A percentile compares a stretch with the other conserved stretches of the same genome.
Conservation (phyloP, 495 filamentous ascomycete species). For the Annulohypoxylon moriforme region DNA sequence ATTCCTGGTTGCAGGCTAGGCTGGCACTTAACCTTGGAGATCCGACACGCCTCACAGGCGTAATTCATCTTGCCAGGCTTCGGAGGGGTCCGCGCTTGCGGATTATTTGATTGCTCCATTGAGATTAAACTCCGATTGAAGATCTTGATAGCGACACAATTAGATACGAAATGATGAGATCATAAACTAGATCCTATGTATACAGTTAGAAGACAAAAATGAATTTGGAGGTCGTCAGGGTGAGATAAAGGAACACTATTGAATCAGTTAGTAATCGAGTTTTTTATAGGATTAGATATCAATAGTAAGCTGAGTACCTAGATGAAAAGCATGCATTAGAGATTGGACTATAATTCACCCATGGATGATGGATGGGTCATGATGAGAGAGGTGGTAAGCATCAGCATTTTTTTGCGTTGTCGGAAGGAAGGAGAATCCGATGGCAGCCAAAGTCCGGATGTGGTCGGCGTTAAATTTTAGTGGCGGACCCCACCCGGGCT, state of each 20-base stretch:
- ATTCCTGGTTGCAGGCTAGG: slow-evolving; percentile 54
- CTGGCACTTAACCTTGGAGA: slow-evolving; percentile 60
- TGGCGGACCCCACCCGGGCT: slow-evolving; percentile 18
- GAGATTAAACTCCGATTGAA: neutral
- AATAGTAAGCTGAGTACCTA: neutral
- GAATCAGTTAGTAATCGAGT: slow-evolving; percentile 7
- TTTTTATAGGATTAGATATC: neutral
- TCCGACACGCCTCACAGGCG: slow-evolving; percentile 61
- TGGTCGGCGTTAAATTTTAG: slow-evolving; percentile 20
- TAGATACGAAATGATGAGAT: neutral
- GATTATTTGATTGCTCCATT: slow-evolving; percentile 25
- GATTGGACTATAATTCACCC: neutral
- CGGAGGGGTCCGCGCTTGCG: slow-evolving; percentile 25
- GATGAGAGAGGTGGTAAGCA: neutral
- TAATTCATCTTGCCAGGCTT: slow-evolving; percentile 50
- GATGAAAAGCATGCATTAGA: neutral
- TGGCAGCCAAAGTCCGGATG: slow-evolving; percentile 21
- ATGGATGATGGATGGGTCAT: neutral
- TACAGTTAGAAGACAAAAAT: neutral
- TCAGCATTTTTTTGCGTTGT: neutral
- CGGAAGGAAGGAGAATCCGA: neutral
- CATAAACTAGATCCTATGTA: slow-evolving; percentile 3
- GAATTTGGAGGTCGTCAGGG: neutral
- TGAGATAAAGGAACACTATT: slow-evolving; percentile 2
- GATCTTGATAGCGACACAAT: neutral